Conservation (phyloP, 1,139 yeast genomes). For the Petasospora fabianii region DNA sequence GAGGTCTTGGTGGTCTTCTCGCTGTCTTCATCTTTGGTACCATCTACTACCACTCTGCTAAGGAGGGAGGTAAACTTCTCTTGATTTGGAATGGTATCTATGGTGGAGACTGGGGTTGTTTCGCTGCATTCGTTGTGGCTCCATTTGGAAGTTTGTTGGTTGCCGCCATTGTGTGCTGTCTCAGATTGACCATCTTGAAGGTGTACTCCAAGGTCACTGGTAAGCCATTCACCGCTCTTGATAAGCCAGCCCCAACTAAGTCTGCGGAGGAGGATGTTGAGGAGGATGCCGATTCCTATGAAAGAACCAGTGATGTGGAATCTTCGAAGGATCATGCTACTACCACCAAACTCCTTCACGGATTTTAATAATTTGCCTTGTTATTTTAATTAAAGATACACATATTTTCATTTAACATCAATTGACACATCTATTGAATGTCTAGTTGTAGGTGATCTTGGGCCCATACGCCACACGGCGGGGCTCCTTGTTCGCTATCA, state of each 20-base stretch:
- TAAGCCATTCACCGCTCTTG: conserved; percentile 53
- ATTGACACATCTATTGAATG: too few relatives aligned
- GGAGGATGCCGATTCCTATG: too few relatives aligned
- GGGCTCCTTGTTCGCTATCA: too few relatives aligned
- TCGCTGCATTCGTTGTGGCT: conserved; percentile 91
- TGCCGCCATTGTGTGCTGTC: conserved; percentile 48
- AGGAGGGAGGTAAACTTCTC: conserved; percentile 71
- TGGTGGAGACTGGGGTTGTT: conserved; percentile 84
- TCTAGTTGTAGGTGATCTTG: too few relatives aligned
- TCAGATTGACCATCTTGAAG: conserved; percentile 44
- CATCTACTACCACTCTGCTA: conserved; percentile 66
- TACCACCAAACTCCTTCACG: too few relatives aligned
- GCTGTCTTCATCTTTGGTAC: conserved; percentile 83
- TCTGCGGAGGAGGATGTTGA: too few relatives aligned
- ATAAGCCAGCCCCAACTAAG: conserved; percentile 40
- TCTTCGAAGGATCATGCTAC: too few relatives aligned
- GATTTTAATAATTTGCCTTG: too few relatives aligned
- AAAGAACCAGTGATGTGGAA: too few relatives aligned
- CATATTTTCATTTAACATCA: too few relatives aligned
- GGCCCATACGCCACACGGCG: too few relatives aligned
- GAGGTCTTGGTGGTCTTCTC: conserved; percentile 79
- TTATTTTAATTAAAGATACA: too few relatives aligned
- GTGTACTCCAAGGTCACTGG: conserved; percentile 38
- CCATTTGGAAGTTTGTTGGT: conserved; percentile 75
- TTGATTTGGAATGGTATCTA: conserved; percentile 79